Conservation (phyloP, 2,329 filamentous ascomycete species). For the Botrytis fabae region DNA sequence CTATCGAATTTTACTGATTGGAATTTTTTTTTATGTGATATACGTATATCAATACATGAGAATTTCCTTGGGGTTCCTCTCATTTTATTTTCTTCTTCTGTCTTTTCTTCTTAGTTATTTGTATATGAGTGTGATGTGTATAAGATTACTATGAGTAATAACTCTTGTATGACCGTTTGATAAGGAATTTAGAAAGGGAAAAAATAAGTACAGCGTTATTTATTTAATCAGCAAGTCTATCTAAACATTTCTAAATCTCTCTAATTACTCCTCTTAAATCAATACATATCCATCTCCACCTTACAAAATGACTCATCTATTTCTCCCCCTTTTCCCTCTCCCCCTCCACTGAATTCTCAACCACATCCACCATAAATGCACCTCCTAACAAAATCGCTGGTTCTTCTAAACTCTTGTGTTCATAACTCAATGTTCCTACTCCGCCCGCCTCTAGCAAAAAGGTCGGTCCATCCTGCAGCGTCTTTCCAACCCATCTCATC, state of each 20-base stretch:
- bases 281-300: not conserved
- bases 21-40: no score
- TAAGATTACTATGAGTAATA: not conserved
- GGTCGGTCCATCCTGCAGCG: constrained; percentile 68
- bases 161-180: not conserved
- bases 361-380: constrained; percentile 45
- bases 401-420: constrained; percentile 75
- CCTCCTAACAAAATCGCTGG: constrained; percentile 78
- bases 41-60: no score
- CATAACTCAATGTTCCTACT: constrained; percentile 79
- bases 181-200: not conserved
- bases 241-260: not conserved
- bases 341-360: constrained; percentile 28
- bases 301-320: not conserved
- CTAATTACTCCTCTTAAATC: not conserved
- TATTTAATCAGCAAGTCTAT: not conserved
- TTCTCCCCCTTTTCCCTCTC: constrained; percentile 19
- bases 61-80: no score
- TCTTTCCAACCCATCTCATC: constrained; percentile 78
- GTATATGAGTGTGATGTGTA: not conserved
- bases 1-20: no score
- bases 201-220: not conserved
- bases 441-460: constrained; percentile 89
- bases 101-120: not conserved
- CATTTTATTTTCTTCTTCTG: not conserved